Base-by-base conservation (phyloP, 2,329 filamentous ascomycete genomes). In the Sporothrix inflata region DNA sequence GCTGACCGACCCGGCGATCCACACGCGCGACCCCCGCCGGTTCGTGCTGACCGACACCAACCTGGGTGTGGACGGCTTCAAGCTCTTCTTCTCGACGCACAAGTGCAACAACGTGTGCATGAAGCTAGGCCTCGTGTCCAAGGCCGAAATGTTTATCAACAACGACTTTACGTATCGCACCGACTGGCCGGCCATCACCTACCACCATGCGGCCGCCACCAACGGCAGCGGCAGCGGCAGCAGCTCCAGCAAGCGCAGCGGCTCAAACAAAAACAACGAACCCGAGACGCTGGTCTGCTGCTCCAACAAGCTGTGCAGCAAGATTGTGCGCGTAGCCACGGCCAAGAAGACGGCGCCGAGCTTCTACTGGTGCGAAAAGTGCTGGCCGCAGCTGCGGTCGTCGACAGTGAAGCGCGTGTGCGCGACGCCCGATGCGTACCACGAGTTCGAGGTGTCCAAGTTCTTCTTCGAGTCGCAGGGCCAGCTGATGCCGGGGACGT, bases 261-360 rank as follows among this genome's bases (percentile, higher is more conserved):
- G 30, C 12, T 42, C 14, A 8, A 30, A 9, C 57, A 40, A 40
- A 9, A 42, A 42, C n/a, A 42, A 11, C n/a, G 8, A 34, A 21
- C 60, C 63, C 34, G 30, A 49, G 7, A 8, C 24, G 27, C 42
- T 49, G 16, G 78, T 80, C 0, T 82, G 78, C 72, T 83, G 82
- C 68, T 80, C 81, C 7, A 83, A 82, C 75, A 83, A 82, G 71
- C 77, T 83, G 24, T 83, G 82, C 72, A 74, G 80, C 12, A 76
- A 75, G 65, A 82, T 82, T 49, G 68, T 83, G 3, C 75, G 73
- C 34, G 69, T 76, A 0, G 70, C 75, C 14, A 76, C 66, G 9
- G 76, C 76, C 78, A 74, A 1, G 72, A 75, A 1, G 73, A 77
- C 47, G 77, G 74, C 45, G 45, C 77, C 78, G 0, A 77, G 77